Conservation (phyloP, 2,329 filamentous ascomycete genomes). For the Chrysosporium keratinophilum region DNA sequence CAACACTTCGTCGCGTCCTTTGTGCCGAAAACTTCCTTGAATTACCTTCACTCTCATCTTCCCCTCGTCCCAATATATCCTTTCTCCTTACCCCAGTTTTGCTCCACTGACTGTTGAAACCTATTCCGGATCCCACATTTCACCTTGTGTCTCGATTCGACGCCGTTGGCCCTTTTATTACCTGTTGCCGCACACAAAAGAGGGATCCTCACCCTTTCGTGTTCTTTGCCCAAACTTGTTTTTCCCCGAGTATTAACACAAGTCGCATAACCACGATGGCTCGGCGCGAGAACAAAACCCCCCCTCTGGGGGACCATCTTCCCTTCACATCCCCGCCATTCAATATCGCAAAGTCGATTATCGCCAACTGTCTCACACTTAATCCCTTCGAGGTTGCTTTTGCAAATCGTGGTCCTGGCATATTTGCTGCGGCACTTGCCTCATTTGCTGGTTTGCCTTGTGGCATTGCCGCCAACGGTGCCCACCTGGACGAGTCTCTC, state of each 20-base stretch:
- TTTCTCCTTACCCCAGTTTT: background rate
- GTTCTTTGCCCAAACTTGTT: background rate
- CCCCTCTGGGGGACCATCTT: background rate
- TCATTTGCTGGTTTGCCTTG: background rate
- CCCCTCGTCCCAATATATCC: background rate
- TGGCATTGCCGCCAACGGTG: background rate
- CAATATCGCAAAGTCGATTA: conserved; percentile 5
- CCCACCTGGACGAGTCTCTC: background rate
- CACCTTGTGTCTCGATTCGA: background rate
- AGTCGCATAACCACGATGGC: background rate
- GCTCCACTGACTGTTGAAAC: background rate
- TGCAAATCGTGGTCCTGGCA: conserved; percentile 4
- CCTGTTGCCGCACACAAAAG: background rate
- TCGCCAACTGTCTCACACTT: conserved; percentile 2
- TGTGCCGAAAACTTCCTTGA: background rate
- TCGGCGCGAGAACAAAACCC: background rate
- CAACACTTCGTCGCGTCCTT: background rate
- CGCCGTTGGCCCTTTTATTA: background rate
- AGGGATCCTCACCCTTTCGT: background rate
- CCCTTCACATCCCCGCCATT: background rate
- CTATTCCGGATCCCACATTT: background rate
- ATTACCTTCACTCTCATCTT: background rate
- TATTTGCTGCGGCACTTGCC: conserved; percentile 5
- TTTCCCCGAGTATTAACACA: background rate
- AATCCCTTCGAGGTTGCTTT: background rate